Conservation (phyloP, 2,329 filamentous ascomycete species). For the Monilinia aucupariae region DNA sequence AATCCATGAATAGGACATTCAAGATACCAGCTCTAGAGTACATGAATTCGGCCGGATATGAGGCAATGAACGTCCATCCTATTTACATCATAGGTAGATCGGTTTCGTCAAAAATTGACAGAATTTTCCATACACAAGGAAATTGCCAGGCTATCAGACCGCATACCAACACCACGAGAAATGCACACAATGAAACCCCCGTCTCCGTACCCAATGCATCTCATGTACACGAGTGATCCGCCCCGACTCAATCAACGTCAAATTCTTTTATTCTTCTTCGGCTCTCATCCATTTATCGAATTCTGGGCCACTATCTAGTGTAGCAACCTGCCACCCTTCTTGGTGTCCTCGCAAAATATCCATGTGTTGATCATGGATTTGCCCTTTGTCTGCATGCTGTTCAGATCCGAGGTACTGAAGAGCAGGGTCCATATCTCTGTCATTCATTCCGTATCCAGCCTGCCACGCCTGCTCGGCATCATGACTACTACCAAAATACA, state of each 20-base stretch:
- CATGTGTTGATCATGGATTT: constrained; percentile 32
- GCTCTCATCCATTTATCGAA: constrained; percentile 35
- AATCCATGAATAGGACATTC: constrained; percentile 2
- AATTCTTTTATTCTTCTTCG: constrained; percentile 16
- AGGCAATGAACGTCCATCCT: constrained; percentile 3
- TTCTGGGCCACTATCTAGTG: constrained; percentile 31
- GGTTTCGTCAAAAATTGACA: neutral
- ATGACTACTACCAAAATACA: constrained; percentile 28
- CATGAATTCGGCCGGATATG: neutral
- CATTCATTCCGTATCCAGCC: constrained; percentile 17
- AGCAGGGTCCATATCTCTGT: constrained; percentile 22
- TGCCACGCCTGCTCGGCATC: constrained; percentile 26
- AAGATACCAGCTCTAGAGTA: neutral
- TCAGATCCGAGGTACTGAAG: constrained; percentile 28
- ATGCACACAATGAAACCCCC: constrained; percentile 11
- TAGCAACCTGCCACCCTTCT: constrained; percentile 34
- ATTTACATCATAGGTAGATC: constrained; percentile 9
- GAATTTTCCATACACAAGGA: constrained; percentile 6
- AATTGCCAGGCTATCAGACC: neutral
- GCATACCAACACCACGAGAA: neutral
- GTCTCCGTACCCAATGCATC: constrained; percentile 10
- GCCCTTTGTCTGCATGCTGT: constrained; percentile 23
- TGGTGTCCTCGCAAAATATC: constrained; percentile 31
- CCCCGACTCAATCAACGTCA: neutral
- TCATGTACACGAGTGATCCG: constrained; percentile 7